Conservation (phyloP, 176 grass and related monocot species). For the Otatea glauca region DNA sequence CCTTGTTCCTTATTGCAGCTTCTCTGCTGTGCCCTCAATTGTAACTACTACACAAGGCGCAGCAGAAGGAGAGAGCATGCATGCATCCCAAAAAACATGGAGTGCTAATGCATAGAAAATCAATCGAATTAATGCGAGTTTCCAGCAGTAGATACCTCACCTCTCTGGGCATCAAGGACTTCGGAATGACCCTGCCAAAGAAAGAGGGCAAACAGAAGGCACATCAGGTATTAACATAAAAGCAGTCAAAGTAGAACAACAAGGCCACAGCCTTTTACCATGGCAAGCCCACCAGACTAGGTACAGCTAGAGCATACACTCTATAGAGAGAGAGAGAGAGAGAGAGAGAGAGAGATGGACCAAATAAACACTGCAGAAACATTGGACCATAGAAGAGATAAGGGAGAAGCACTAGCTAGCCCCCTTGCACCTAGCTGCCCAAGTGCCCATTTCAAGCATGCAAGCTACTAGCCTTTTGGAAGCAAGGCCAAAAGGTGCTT, state of each 20-base stretch:
- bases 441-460: conserved; percentile 41
- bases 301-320: conserved; percentile 11
- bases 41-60: not conserved
- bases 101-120: not conserved
- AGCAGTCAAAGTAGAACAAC: conserved; percentile 46
- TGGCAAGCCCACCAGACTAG: conserved; percentile 35
- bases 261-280: conserved; percentile 30
- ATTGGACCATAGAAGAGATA: conserved; percentile 33
- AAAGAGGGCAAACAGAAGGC: conserved; percentile 46
- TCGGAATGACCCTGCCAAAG: conserved; percentile 78
- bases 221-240: conserved; percentile 51
- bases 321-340: conserved; percentile 18
- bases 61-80: conserved; percentile 22
- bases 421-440: conserved; percentile 22
- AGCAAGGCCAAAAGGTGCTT: conserved; percentile 42
- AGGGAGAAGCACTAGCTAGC: conserved; percentile 13
- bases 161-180: conserved; percentile 82
- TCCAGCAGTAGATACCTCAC: conserved; percentile 51
- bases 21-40: not conserved
- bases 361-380: conserved; percentile 47
- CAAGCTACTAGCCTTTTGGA: conserved; percentile 50
- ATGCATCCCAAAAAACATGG: conserved; percentile 35
- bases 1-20: conserved; percentile 24
- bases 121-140: conserved; percentile 12
- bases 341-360: conserved; percentile 21